These are phyloP conservation scores for Penicillium crystallinum DNA, from an alignment of 495 filamentous ascomycete genomes.

Conservation along the genomic window DNA sequence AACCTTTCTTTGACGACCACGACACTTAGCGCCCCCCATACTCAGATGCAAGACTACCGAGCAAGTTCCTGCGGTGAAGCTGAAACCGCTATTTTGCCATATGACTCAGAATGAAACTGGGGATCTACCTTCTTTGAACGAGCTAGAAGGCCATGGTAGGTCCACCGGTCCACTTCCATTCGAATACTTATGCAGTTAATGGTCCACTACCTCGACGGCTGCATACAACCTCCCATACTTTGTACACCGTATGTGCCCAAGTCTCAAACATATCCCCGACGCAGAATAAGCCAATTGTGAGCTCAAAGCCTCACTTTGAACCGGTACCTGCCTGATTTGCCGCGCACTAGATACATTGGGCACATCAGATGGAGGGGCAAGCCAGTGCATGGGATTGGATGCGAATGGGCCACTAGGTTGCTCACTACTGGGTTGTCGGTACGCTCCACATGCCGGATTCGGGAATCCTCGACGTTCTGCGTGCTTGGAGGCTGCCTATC, in stretches of 20 bases:
- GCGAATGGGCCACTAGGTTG: neutral
- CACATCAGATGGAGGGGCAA: conserved; percentile 4
- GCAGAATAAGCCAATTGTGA: conserved; percentile 1
- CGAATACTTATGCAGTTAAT: neutral
- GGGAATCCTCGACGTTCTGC: neutral
- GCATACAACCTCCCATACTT: neutral
- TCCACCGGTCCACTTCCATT: conserved; percentile 2
- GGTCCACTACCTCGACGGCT: neutral
- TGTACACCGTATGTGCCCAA: conserved; percentile 16
- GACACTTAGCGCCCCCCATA: neutral
- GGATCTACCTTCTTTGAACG: conserved; percentile 5
- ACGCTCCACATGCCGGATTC: neutral
- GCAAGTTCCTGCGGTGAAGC: conserved; percentile 3
- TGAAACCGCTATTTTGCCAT: neutral
- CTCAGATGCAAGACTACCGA: neutral
- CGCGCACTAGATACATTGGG: conserved; percentile 11
- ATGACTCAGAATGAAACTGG: conserved; percentile 7
- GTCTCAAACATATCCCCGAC: conserved; percentile 7
- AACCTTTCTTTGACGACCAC: neutral
- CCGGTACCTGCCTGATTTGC: conserved; percentile 17
- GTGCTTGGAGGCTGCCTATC: neutral
- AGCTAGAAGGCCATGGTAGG: conserved; percentile 7
- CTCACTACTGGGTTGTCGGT: neutral
- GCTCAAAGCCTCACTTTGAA: conserved; percentile 21
- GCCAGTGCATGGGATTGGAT: neutral